phyloP scores from a whole-genome alignment of 2,329 filamentous ascomycete genomes.

The Talaromyces atroroseus region DNA sequence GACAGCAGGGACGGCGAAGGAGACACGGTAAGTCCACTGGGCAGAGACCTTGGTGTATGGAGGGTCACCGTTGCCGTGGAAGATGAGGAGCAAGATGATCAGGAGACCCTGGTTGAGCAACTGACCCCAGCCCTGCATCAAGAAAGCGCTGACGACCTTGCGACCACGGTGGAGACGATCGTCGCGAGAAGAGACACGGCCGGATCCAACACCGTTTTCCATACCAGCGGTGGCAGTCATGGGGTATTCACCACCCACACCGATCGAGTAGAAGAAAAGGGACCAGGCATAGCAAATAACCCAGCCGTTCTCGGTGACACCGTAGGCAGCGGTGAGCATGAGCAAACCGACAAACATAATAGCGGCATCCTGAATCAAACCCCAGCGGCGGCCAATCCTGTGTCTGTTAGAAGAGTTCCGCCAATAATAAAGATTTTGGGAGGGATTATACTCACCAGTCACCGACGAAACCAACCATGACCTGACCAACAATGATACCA shows the following conservation, averaged over 20 bases:
- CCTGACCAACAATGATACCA: conserved; percentile 92
- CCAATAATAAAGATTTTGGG: background rate
- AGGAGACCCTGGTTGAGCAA: conserved; percentile 88
- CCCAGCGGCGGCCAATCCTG: conserved; percentile 86
- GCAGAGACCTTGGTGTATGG: conserved; percentile 73
- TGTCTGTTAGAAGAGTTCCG: background rate
- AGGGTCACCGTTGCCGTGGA: conserved; percentile 69
- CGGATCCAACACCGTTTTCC: conserved; percentile 80
- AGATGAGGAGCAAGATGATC: conserved; percentile 79
- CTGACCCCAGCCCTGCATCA: conserved; percentile 99
- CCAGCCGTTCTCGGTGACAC: conserved; percentile 81
- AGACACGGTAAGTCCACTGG: conserved; percentile 88
- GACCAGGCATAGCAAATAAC: conserved; percentile 96
- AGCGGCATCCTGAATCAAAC: conserved; percentile 86
- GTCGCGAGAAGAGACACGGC: conserved; percentile 81
- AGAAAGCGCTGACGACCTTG: conserved; percentile 89
- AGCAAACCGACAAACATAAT: conserved; percentile 93
- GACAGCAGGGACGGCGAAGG: conserved; percentile 83
- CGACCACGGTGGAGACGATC: conserved; percentile 93
- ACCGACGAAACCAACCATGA: conserved; percentile 74
- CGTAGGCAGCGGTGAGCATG: conserved; percentile 91
- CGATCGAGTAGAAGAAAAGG: conserved; percentile 80
- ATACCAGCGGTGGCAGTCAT: conserved; percentile 95
- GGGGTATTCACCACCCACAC: conserved; percentile 77
- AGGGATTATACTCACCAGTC: conserved; percentile 55